Percentiles rank a stretch among this genome's conserved stretches.
phyloP scores from a whole-genome alignment of 176 grass and related monocot species.

The Dactylis glomerata region DNA sequence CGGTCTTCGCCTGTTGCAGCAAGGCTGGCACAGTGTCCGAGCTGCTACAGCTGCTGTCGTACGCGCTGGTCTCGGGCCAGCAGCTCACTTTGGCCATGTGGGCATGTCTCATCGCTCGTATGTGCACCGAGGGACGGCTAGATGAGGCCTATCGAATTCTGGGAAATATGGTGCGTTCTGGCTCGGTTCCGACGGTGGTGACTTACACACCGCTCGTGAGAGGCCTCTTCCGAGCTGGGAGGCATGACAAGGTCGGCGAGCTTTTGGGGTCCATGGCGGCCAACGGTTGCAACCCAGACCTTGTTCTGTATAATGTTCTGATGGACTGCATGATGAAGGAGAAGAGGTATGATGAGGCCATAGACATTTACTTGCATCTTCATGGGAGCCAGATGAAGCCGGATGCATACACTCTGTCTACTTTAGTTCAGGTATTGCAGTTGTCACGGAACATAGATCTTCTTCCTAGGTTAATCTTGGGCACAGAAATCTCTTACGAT shows the following conservation, averaged over 20 bases:
- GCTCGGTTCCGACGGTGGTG: constrained; percentile 52
- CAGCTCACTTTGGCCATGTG: constrained; percentile 50
- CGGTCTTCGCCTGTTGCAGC: constrained; percentile 61
- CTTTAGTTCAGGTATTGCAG: constrained; percentile 49
- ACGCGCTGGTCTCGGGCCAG: constrained; percentile 47
- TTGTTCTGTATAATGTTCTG: constrained; percentile 79
- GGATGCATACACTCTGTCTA: constrained; percentile 77
- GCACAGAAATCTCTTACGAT: constrained; percentile 51
- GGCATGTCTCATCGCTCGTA: constrained; percentile 69
- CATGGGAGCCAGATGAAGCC: constrained; percentile 47
- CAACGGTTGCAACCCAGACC: constrained; percentile 56
- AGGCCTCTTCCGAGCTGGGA: constrained; percentile 60
- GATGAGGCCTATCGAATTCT: constrained; percentile 50
- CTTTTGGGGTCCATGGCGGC: constrained; percentile 60
- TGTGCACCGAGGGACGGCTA: constrained; percentile 49
- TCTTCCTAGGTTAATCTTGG: constrained; percentile 50
- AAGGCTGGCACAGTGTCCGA: constrained; percentile 51
- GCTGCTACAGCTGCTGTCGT: constrained; percentile 58
- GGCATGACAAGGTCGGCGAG: constrained; percentile 32
- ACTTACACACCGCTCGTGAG: constrained; percentile 75
- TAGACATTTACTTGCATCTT: constrained; percentile 53
- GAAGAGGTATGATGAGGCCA: constrained; percentile 50
- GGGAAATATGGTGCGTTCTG: constrained; percentile 58
- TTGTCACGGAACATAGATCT: constrained; percentile 40
- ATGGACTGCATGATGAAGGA: constrained; percentile 76